Conservation (phyloP, 768 basidiomycete genomes). For the Boletus huronensis region DNA sequence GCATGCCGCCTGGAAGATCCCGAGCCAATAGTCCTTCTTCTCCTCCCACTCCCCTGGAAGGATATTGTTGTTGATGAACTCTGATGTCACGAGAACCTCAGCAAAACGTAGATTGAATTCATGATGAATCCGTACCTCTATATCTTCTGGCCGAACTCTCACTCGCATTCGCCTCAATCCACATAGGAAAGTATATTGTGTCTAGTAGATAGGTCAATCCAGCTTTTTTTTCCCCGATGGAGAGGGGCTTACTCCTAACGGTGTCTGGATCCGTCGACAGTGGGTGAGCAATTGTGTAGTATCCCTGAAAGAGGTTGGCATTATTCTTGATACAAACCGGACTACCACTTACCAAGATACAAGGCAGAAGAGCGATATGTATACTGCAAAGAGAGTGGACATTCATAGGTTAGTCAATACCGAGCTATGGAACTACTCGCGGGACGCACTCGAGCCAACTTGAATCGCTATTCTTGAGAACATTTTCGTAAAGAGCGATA, state of each 20-base stretch:
- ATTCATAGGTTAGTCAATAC: neutral
- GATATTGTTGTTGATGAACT: neutral
- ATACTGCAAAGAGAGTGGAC: neutral
- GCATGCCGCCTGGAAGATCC: neutral
- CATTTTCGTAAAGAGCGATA: neutral
- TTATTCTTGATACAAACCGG: neutral
- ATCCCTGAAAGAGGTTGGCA: neutral
- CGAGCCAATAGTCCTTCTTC: neutral
- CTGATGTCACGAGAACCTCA: neutral
- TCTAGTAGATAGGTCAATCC: neutral
- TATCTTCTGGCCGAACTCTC: neutral
- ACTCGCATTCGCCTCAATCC: neutral
- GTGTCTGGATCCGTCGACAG: neutral
- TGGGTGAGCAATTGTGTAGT: neutral
- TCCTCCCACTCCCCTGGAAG: neutral
- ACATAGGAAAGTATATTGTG: neutral
- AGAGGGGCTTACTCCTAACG: neutral
- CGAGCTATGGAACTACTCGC: neutral
- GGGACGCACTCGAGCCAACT: slow-evolving; percentile 3
- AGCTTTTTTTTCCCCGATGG: no score
- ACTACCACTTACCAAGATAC: slow-evolving; percentile 1
- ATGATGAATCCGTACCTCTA: neutral
- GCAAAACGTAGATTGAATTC: neutral
- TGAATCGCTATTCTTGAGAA: neutral
- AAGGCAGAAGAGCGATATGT: slow-evolving; percentile 3